Percentiles rank a stretch among this genome's conserved stretches.
phyloP scores from a whole-genome alignment of 345 rosid species.

The Hypericum androsaemum region DNA sequence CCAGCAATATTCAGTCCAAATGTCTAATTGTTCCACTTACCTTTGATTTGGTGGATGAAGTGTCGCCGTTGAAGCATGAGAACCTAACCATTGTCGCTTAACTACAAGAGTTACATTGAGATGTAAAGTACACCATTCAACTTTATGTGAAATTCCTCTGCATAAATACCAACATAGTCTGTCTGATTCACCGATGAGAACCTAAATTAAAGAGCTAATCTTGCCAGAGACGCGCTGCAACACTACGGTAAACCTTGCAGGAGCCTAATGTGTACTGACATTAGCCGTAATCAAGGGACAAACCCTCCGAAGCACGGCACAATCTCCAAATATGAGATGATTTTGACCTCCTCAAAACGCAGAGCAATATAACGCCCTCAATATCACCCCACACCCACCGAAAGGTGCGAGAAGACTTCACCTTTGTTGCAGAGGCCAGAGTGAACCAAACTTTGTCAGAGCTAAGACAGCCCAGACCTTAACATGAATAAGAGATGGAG shows the following conservation, averaged over 20 bases:
- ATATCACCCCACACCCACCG: constrained; percentile 83
- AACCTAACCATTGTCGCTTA: constrained; percentile 63
- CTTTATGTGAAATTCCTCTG: constrained; percentile 4
- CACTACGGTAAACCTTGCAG: constrained; percentile 16
- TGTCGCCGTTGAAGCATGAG: constrained; percentile 69
- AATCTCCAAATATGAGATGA: constrained; percentile 86
- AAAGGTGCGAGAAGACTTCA: constrained; percentile 82
- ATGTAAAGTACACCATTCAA: constrained; percentile 8
- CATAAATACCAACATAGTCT: constrained; percentile 11
- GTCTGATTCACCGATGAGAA: constrained; percentile 17
- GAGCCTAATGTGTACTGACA: constrained; percentile 16
- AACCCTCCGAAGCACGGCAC: constrained; percentile 77
- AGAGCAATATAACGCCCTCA: constrained; percentile 37
- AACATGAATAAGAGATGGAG: constrained; percentile 22
- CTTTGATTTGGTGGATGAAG: constrained; percentile 44
- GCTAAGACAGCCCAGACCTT: constrained; percentile 36
- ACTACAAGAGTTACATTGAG: constrained; percentile 30
- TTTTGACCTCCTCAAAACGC: constrained; percentile 59
- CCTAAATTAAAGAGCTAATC: constrained; percentile 19
- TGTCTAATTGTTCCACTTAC: constrained; percentile 28
- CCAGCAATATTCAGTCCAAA: constrained; percentile 9
- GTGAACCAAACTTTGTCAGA: constrained; percentile 48
- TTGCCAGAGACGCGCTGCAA: constrained; percentile 13
- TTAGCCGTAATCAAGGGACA: constrained; percentile 97
- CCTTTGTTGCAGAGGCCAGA: constrained; percentile 88